These are phyloP conservation scores for Metarhizium anisopliae DNA, from an alignment of 2,329 filamentous ascomycete genomes.

Conservation along the genomic window DNA sequence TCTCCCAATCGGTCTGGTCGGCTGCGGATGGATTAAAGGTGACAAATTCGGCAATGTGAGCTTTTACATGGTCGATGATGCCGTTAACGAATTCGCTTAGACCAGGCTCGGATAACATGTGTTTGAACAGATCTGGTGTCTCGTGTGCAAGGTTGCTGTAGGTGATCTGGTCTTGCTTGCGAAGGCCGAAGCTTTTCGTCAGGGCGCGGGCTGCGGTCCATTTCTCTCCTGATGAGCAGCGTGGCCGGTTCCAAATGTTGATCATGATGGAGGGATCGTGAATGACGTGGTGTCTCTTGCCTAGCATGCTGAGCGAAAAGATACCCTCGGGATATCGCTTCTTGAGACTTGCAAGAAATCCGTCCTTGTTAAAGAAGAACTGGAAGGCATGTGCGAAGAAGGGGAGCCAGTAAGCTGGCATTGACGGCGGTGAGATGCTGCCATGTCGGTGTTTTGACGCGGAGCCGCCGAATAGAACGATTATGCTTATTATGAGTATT, in stretches of 20 bases:
- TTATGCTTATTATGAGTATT: slow-evolving; percentile 2
- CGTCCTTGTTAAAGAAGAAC: slow-evolving; percentile 18
- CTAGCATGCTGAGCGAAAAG: slow-evolving; percentile 25
- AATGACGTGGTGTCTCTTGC: slow-evolving; percentile 24
- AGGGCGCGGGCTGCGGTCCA: slow-evolving; percentile 17
- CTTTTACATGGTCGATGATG: slow-evolving; percentile 16
- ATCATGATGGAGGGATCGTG: slow-evolving; percentile 21
- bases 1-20: slow-evolving; percentile 31
- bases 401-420: slow-evolving; percentile 26
- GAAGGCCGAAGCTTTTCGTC: slow-evolving; percentile 23
- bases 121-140: slow-evolving; percentile 16
- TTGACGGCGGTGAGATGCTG: slow-evolving; percentile 12
- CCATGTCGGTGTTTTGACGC: slow-evolving; percentile 8
- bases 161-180: slow-evolving; percentile 19
- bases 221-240: slow-evolving; percentile 14
- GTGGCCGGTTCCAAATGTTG: slow-evolving; percentile 20
- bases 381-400: slow-evolving; percentile 26
- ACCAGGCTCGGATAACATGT: slow-evolving; percentile 16
- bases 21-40: slow-evolving; percentile 28
- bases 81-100: slow-evolving; percentile 14
- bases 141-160: slow-evolving; percentile 20
- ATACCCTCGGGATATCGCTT: slow-evolving; percentile 23
- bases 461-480: slow-evolving; percentile 28
- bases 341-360: slow-evolving; percentile 22
- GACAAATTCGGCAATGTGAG: slow-evolving; percentile 24